These are phyloP conservation scores for Aegilops sharonensis DNA, from an alignment of 176 grass and related monocot species.

Conservation along the genomic window DNA sequence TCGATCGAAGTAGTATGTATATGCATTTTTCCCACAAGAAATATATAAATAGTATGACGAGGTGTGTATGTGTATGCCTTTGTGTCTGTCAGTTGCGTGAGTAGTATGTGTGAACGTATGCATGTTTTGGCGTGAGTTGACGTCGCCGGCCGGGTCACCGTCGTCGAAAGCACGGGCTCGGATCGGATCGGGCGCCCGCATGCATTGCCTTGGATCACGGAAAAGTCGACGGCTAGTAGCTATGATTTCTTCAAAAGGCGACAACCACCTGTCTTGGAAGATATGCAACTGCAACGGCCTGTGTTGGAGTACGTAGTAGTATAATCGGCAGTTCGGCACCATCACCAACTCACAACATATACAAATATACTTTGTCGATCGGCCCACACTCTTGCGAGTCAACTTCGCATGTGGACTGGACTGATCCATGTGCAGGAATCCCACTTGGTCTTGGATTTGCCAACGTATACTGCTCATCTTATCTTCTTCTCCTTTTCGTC, in stretches of 20 bases:
- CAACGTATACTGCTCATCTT: neutral
- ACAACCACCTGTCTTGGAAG: neutral
- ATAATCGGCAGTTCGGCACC: neutral
- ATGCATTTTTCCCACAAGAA: neutral
- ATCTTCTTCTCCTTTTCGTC: neutral
- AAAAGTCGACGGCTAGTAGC: neutral
- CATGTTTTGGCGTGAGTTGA: neutral
- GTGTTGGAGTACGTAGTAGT: neutral
- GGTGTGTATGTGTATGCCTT: neutral
- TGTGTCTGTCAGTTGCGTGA: neutral
- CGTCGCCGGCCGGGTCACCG: neutral
- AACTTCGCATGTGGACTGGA: neutral
- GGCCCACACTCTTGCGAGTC: conserved; percentile 3
- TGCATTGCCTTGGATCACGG: conserved; percentile 19
- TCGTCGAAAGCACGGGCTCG: neutral
- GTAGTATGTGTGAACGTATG: neutral
- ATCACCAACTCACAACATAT: neutral
- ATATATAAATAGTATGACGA: neutral
- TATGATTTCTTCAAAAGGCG: neutral
- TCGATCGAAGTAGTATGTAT: neutral
- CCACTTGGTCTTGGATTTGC: neutral
- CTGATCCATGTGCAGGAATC: neutral
- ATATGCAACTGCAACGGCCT: neutral
- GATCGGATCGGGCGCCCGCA: neutral
- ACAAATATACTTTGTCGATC: too few relatives aligned